Base-by-base conservation (phyloP, 176 grass and related monocot species). In the Pontederia paniculata region DNA sequence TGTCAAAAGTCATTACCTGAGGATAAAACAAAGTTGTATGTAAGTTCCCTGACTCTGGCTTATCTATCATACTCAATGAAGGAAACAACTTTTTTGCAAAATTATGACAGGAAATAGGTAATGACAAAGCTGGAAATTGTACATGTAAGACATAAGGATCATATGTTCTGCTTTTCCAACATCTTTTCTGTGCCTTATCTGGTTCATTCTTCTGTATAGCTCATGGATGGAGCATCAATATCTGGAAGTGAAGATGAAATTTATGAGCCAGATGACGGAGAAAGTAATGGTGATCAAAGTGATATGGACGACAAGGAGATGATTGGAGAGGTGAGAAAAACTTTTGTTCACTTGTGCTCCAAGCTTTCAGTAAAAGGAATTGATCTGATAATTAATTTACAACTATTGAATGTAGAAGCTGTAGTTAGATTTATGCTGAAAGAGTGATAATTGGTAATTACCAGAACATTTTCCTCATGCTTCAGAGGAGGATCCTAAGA, bases 241-340 rank as follows among this genome's bases (percentile, higher is more conserved):
- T 43, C 58, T 45, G 58, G 13, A 12, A 62, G 58, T 46, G 58
- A 62, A 62, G 58, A 45, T 23, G 54, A 56, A 45, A 17, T 42
- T 62, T n/a, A 18, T 3, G 50, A 53, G 9, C 50, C 50, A 53
- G 17, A n/a, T 53, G 42, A 62, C 45, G 58, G 15, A 9, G 17
- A 21, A 45, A 62, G 42, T 20, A 22, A 45, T 22, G 58, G 21
- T 44, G 43, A 62, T 45, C 42, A 62, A 62, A 62, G 58, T 62
- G 58, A 62, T 16, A 21, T 31, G 5, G 54, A 57, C 12, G 7
- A 14, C 37, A 46, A 62, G 23, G 58, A 44, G 58, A 62, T 62
- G 19, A 11, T 8, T 46, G 58, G 45, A 62, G 58, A 62, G 58
- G 58, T 62, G 21, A 62, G 42, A 46, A 57, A 14, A 57, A 37